Evolutionary conservation across 1,139 yeast species (phyloP), one percentile per base, ranked within the genome.

Genomic region (Saccharomycopsis crataegensis): DNA sequence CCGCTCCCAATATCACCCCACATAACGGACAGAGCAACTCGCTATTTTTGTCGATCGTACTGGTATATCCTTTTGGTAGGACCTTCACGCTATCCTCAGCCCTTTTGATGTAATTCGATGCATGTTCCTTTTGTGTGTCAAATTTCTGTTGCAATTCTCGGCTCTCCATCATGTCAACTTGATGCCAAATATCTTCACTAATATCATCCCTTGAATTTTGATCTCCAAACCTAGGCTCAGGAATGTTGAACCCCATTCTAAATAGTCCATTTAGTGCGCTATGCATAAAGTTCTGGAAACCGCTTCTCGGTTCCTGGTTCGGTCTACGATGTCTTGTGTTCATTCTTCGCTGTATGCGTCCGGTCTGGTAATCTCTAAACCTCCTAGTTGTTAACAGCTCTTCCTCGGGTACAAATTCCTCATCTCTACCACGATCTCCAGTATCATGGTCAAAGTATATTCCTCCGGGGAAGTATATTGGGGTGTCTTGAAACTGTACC

Each of bases 1-100:
- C 96, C 52, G 74, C 79, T 3, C 94, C 94, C 16, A 89, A 69
- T 8, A 72, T 76, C 1, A 80, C 75, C 1, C 87, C 89, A 68
- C 96, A 89, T 48, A 85, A 67, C 46, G 79, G 79, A 68, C 96
- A 89, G 1, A 80, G 75, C 12, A 53, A 14, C n/a, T 48, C 49
- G 3, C 28, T 28, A 22, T 46, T 42, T 11, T 42, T 22, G 7
- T 43, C 36, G 14, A 48, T 48, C 45, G 11, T 42, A 22, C 41
- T 47, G 7, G 47, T 17, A 48, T 54, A 54, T 9, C 41, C 46
- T 37, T 36, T 45, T 3, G 56, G 55, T 28, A 57, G 43, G 12
- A 38, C 33, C 16, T 33, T 36, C 6, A 57, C 28, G 6, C 22
- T 22, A 3, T 41, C 40, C 6, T 51, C 51, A 4, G 52, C 49